Base-by-base conservation (phyloP, 2,329 filamentous ascomycete genomes). In the Purpureocillium takamizusanense region DNA sequence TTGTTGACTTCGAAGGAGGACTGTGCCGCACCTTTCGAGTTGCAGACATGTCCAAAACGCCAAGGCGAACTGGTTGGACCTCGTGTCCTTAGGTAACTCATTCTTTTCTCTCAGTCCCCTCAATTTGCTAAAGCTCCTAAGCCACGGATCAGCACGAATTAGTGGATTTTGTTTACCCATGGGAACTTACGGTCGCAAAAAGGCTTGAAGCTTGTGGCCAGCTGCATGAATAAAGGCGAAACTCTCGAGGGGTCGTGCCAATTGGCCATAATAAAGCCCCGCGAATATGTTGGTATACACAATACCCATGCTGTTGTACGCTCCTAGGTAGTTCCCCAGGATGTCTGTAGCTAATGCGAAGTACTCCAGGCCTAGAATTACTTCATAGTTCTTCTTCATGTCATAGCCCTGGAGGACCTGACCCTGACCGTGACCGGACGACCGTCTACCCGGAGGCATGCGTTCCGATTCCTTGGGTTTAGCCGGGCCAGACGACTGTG, bases 31-130 rank as follows among this genome's bases (percentile, higher is more conserved):
- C 83, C 82, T 95, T 61, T 97, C 90, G 10, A 97, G 70, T 54
- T 97, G 90, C 45, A 95, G 66, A 55, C 86, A 94, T 7, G 89
- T 92, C 90, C 90, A 97, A 52, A 89, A 95, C 1, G 86, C 83
- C 49, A 94, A 73, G 12, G 83, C 69, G 27, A 83, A 69, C 40
- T 82, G 69, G 52, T 88, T 86, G 50, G 61, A 58, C 48, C 58
- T 61, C 40, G 56, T 60, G 30, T 66, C 69, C 30, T 60, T 61
- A 23, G 69, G 60, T 48, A 67, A 50, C 41, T 59, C 46, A 33
- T 50, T 50, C 27, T 59, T 49, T 2, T 51, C 49, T 42, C 65
- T 64, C 37, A 69, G 53, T 41, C 56, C 60, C 7, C 61, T 61
- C 41, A 75, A 54, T 31, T 69, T 71, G 18, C 67, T 62, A 43